These are phyloP conservation scores for Sphagnum tenellum DNA, from an alignment of 225 moss, liverwort and hornwort species.

Conservation along the genomic window DNA sequence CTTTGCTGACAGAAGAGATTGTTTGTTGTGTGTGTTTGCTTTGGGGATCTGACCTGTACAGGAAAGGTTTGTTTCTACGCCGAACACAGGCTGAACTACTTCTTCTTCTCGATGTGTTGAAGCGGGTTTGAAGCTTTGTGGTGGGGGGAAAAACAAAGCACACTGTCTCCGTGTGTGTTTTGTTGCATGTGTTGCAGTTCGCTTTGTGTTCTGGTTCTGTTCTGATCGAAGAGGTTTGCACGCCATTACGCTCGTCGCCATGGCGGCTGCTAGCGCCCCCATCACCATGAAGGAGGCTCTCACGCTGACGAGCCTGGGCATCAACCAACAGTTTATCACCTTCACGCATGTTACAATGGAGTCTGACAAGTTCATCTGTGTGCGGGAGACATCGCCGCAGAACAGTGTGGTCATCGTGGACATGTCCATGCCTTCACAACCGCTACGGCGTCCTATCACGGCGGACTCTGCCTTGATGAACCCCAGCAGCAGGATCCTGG, in stretches of 20 bases:
- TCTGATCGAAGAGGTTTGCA: too few species aligned
- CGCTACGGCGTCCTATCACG: constrained; percentile 78
- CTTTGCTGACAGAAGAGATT: too few species aligned
- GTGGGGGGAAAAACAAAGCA: too few species aligned
- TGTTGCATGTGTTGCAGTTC: too few species aligned
- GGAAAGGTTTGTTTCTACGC: too few species aligned
- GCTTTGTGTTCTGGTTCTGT: too few species aligned
- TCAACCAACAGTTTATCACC: constrained; percentile 77
- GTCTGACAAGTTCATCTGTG: constrained; percentile 89
- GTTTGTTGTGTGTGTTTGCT: too few species aligned
- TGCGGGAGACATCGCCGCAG: constrained; percentile 78
- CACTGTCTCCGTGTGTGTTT: too few species aligned
- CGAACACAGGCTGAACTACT: too few species aligned
- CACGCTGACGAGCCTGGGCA: constrained; percentile 79
- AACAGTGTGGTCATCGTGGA: constrained; percentile 92
- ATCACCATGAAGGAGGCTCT: constrained; percentile 91
- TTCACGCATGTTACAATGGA: constrained; percentile 97
- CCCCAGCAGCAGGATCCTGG: constrained; percentile 64
- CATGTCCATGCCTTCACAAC: constrained; percentile 71
- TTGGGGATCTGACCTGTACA: too few species aligned
- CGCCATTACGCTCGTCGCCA: constrained; percentile 11
- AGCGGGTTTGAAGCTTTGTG: too few species aligned
- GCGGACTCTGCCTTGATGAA: constrained; percentile 97
- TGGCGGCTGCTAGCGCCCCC: constrained; percentile 86
- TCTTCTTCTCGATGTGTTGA: too few species aligned